Percentiles rank a stretch among this genome's conserved stretches.
Evolutionary conservation across 441 rosid species (phyloP).

Genomic region (Hura crepitans): DNA sequence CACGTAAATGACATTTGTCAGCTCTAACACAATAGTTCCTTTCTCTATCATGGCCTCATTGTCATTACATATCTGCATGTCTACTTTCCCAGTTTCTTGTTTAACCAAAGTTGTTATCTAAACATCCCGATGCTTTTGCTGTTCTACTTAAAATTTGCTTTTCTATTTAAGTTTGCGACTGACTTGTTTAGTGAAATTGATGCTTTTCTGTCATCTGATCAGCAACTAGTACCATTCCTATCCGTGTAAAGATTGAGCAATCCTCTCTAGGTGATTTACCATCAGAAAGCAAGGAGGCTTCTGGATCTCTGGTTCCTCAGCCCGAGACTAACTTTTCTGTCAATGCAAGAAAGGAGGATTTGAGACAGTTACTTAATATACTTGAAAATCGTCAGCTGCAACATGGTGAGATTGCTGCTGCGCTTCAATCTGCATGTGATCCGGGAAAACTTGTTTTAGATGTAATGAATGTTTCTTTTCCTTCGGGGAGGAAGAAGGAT

Average conservation of each 20-base stretch:
- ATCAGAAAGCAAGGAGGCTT: not conserved
- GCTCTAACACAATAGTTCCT: not conserved
- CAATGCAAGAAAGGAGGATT: conserved; percentile 11
- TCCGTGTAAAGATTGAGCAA: not conserved
- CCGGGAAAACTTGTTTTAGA: conserved; percentile 32
- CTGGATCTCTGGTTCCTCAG: not conserved
- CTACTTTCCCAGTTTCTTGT: not conserved
- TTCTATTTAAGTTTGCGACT: too few species aligned
- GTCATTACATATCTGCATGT: too few species aligned
- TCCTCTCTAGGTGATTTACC: not conserved
- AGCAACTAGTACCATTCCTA: not conserved
- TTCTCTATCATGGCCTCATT: not conserved
- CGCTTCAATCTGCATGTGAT: conserved; percentile 19
- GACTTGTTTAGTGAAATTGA: not conserved
- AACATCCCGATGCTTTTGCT: not conserved
- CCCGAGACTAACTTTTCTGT: conserved; percentile 1
- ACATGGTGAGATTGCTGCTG: conserved; percentile 18
- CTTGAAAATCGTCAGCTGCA: conserved; percentile 15
- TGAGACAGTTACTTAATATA: conserved; percentile 14
- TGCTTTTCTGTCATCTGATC: not conserved
- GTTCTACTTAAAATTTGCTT: not conserved
- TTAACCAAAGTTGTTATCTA: not conserved
- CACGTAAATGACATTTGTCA: not conserved
- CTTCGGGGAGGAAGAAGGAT: conserved; percentile 1
- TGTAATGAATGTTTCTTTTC: conserved; percentile 13